phyloP scores from a whole-genome alignment of 495 filamentous ascomycete genomes.

The Penicillium paxilli region DNA sequence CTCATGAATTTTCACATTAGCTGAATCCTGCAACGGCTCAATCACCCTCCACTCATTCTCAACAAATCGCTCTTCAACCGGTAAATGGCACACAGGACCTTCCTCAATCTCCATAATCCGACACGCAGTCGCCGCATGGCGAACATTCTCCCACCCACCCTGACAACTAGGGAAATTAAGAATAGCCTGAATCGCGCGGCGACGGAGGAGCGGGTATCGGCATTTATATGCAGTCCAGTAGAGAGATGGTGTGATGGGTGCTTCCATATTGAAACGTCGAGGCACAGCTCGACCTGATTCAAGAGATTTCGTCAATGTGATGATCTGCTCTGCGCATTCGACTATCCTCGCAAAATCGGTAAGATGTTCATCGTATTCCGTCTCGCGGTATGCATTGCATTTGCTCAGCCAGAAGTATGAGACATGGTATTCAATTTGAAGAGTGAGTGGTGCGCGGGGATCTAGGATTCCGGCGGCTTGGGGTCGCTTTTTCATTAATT shows the following conservation, averaged over 20 bases:
- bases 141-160: conserved; percentile 15
- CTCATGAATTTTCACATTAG: neutral
- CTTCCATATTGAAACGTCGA: conserved; percentile 18
- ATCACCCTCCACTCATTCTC: neutral
- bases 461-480: conserved; percentile 2
- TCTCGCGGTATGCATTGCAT: conserved; percentile 8
- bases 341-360: conserved; percentile 15
- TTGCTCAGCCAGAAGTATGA: conserved; percentile 13
- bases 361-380: conserved; percentile 11
- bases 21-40: conserved; percentile 2
- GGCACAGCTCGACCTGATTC: neutral
- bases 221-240: conserved; percentile 20
- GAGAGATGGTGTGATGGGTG: conserved; percentile 15
- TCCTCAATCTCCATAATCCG: conserved; percentile 22
- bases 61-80: conserved; percentile 11
- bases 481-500: conserved; percentile 1
- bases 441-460: conserved; percentile 11
- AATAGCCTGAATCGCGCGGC: conserved; percentile 13
- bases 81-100: conserved; percentile 1
- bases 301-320: neutral
- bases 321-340: conserved; percentile 9
- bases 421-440: conserved; percentile 8
- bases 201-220: conserved; percentile 20
- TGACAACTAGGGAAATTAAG: conserved; percentile 7
- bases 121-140: neutral